phyloP scores from a whole-genome alignment of 2,329 filamentous ascomycete species.

The Paecilomyces sp. region DNA sequence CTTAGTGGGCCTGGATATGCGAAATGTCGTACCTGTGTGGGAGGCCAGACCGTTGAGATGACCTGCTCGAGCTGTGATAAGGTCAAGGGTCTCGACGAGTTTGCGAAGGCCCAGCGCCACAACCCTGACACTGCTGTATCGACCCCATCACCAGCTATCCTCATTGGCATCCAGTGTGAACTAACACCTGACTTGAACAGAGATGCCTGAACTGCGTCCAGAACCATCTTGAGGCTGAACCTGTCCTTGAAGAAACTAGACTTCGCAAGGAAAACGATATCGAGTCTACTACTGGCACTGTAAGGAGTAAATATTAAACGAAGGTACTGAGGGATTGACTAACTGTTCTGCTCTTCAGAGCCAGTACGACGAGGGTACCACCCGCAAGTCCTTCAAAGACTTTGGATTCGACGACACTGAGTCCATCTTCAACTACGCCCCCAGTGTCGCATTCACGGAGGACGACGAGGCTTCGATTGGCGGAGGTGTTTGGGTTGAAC shows the following conservation, averaged over 20 bases:
- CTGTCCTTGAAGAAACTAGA: conserved; percentile 24
- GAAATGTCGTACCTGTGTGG: conserved; percentile 40
- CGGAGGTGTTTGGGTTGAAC: conserved; percentile 14
- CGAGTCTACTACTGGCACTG: not conserved
- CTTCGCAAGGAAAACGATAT: conserved; percentile 11
- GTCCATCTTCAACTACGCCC: not conserved
- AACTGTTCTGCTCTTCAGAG: conserved; percentile 9
- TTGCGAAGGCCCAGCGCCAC: conserved; percentile 43
- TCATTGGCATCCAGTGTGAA: not conserved
- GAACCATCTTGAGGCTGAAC: conserved; percentile 22
- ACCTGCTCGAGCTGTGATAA: conserved; percentile 42
- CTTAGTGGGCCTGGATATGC: conserved; percentile 16
- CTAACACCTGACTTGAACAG: conserved; percentile 17
- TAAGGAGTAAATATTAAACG: not conserved
- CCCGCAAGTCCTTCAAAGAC: conserved; percentile 2
- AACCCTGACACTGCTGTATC: conserved; percentile 41
- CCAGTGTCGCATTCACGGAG: not conserved
- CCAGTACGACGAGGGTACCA: conserved; percentile 6
- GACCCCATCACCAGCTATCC: conserved; percentile 2
- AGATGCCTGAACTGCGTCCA: conserved; percentile 36
- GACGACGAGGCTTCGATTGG: conserved; percentile 11
- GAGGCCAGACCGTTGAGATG: conserved; percentile 38
- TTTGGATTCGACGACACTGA: conserved; percentile 1
- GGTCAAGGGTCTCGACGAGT: conserved; percentile 41
- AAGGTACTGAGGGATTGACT: not conserved